Evolutionary conservation across 345 rosid genomes (phyloP).

Genomic region (Bruguiera gymnorhiza): DNA sequence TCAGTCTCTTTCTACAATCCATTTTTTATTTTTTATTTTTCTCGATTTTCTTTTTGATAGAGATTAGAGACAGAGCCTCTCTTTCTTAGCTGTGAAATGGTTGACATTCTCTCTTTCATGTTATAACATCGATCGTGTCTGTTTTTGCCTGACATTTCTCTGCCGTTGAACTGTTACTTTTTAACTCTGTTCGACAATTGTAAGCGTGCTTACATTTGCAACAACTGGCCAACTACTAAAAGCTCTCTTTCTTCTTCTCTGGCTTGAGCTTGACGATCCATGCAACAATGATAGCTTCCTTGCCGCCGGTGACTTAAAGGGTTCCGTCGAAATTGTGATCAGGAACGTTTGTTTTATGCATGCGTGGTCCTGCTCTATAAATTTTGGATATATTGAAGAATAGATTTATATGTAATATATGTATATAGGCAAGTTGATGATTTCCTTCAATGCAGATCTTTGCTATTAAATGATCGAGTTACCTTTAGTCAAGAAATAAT

Average conservation of each 20-base stretch:
- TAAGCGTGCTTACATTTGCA: constrained; percentile 11
- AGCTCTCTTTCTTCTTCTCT: neutral
- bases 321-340: no score
- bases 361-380: neutral
- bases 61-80: constrained; percentile 12
- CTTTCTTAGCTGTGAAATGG: constrained; percentile 11
- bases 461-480: neutral
- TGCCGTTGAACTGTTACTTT: neutral
- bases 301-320: no score
- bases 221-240: constrained; percentile 2
- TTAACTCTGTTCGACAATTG: neutral
- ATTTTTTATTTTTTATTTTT: constrained; percentile 25
- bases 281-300: no score
- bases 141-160: neutral
- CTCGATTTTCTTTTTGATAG: constrained; percentile 17
- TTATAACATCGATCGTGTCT: neutral
- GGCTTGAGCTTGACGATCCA: no score
- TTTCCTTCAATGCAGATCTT: constrained; percentile 16
- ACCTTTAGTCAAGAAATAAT: constrained; percentile 28
- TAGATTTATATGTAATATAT: neutral
- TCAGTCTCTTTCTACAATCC: constrained; percentile 14
- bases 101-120: constrained; percentile 4
- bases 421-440: neutral
- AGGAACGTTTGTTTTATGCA: no score
- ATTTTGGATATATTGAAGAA: neutral